These are phyloP conservation scores for Lagenidium giganteum DNA, from an alignment of 352 stramenopile species.

Conservation along the genomic window DNA sequence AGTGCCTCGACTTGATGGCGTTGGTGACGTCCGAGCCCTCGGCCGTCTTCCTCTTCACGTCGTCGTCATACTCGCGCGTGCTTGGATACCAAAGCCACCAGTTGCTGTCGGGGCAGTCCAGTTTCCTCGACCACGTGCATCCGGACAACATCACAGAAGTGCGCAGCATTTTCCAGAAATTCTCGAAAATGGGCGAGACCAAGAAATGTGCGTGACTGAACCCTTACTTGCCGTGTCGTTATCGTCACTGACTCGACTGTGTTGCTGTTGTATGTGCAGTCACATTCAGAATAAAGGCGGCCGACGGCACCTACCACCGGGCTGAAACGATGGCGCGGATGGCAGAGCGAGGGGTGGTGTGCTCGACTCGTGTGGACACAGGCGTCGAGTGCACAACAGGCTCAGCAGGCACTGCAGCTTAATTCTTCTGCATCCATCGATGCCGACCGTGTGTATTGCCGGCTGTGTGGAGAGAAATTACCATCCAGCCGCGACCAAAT, in stretches of 20 bases:
- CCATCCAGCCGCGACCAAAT: too few relatives aligned
- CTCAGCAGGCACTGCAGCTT: too few relatives aligned
- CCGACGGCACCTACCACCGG: slow-evolving; percentile 68
- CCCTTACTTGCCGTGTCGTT: background rate
- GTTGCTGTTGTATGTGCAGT: slow-evolving; percentile 31
- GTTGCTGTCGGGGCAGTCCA: slow-evolving; percentile 65
- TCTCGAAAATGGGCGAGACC: slow-evolving; percentile 58
- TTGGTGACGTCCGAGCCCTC: slow-evolving; percentile 61
- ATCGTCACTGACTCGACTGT: background rate
- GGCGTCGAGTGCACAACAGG: too few relatives aligned
- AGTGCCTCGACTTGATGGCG: slow-evolving; percentile 75
- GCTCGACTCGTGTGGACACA: slow-evolving; percentile 71
- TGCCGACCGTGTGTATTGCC: too few relatives aligned
- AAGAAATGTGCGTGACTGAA: slow-evolving; percentile 47
- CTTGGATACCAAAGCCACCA: slow-evolving; percentile 77
- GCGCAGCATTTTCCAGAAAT: slow-evolving; percentile 54
- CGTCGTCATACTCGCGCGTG: slow-evolving; percentile 58
- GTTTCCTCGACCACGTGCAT: slow-evolving; percentile 82
- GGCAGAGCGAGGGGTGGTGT: slow-evolving; percentile 70
- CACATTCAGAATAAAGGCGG: slow-evolving; percentile 79
- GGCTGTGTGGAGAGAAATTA: too few relatives aligned
- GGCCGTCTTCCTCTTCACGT: slow-evolving; percentile 63
- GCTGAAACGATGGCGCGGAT: slow-evolving; percentile 69
- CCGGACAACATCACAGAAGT: slow-evolving; percentile 62
- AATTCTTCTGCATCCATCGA: too few relatives aligned